phyloP scores from a whole-genome alignment of 768 basidiomycete genomes.

The Stropharia rugosoannulata region DNA sequence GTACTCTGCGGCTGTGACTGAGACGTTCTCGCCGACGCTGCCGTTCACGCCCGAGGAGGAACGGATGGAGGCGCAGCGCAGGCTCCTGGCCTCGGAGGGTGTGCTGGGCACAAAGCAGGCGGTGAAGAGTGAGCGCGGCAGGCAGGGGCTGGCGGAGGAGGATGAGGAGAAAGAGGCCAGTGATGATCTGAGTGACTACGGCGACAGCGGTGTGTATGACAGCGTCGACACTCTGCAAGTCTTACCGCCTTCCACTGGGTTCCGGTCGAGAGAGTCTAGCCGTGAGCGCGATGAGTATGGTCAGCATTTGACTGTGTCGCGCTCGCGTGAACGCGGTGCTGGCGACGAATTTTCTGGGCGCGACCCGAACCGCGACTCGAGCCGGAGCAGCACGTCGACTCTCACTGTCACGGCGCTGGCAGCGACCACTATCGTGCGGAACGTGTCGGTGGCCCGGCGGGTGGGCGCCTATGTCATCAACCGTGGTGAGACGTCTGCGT shows the following conservation, averaged over 20 bases:
- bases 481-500: slow-evolving; percentile 5
- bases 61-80: slow-evolving; percentile 17
- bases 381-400: slow-evolving; percentile 45
- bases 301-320: neutral
- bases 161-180: slow-evolving; percentile 12
- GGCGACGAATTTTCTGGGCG: slow-evolving; percentile 1
- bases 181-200: slow-evolving; percentile 12
- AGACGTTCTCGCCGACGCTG: slow-evolving; percentile 22
- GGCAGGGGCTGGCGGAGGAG: slow-evolving; percentile 1
- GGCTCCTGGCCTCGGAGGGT: slow-evolving; percentile 13
- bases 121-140: neutral
- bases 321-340: neutral
- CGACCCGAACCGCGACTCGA: slow-evolving; percentile 41
- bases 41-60: slow-evolving; percentile 23
- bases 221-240: neutral
- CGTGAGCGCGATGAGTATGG: neutral
- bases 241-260: neutral
- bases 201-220: slow-evolving; percentile 6
- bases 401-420: slow-evolving; percentile 42
- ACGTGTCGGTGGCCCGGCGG: slow-evolving; percentile 46
- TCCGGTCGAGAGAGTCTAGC: neutral
- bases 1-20: slow-evolving; percentile 25
- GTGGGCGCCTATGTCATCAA: slow-evolving; percentile 54
- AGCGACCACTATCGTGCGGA: slow-evolving; percentile 39
- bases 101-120: slow-evolving; percentile 4